Conservation (phyloP, 2,329 filamentous ascomycete species). For the Fusarium pilosicola region DNA sequence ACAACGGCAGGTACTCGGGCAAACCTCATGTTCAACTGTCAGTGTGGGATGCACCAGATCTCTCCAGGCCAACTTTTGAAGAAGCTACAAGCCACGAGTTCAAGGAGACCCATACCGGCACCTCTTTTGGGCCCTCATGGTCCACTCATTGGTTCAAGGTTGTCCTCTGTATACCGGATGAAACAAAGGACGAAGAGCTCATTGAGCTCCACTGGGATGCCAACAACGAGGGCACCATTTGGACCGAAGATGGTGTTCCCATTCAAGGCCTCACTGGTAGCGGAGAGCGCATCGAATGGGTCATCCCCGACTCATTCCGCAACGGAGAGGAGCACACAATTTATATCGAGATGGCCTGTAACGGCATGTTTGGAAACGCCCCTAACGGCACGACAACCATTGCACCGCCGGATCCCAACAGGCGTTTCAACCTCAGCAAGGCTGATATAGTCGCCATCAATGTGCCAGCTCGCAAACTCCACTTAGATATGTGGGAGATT, state of each 20-base stretch:
- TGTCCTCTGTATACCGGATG: slow-evolving; percentile 77
- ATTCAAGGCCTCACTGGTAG: slow-evolving; percentile 92
- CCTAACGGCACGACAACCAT: slow-evolving; percentile 81
- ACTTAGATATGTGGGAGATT: slow-evolving; percentile 96
- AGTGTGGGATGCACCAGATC: slow-evolving; percentile 84
- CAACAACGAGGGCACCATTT: slow-evolving; percentile 93
- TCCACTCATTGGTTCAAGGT: slow-evolving; percentile 98
- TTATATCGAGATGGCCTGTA: slow-evolving; percentile 99
- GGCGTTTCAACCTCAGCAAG: slow-evolving; percentile 77
- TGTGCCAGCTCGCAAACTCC: slow-evolving; percentile 81
- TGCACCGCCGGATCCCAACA: slow-evolving; percentile 88
- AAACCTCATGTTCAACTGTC: slow-evolving; percentile 82
- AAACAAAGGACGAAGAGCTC: slow-evolving; percentile 78
- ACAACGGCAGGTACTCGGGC: slow-evolving; percentile 64
- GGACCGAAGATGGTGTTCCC: slow-evolving; percentile 88
- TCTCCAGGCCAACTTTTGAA: slow-evolving; percentile 84
- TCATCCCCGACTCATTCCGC: slow-evolving; percentile 81
- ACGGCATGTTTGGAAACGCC: slow-evolving; percentile 97
- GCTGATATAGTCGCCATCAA: slow-evolving; percentile 93
- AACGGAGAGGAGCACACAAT: slow-evolving; percentile 89
- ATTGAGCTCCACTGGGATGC: slow-evolving; percentile 98
- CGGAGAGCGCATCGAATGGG: slow-evolving; percentile 90
- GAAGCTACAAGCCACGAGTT: slow-evolving; percentile 83
- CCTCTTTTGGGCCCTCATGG: slow-evolving; percentile 93
- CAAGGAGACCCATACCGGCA: slow-evolving; percentile 76